Base-by-base conservation (phyloP, 345 rosid genomes). In the Excoecaria agallocha region DNA sequence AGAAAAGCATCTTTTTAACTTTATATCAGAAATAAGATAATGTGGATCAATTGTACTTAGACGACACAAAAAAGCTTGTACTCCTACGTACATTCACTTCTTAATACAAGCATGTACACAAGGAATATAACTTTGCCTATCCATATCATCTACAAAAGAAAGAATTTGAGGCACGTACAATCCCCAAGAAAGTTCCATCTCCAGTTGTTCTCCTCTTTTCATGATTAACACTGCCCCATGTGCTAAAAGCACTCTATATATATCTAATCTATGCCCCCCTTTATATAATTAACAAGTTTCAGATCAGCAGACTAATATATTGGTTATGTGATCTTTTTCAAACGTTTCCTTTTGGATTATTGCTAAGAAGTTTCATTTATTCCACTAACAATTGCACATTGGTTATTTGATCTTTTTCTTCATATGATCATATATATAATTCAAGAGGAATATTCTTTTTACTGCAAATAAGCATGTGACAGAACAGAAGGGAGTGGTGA, bases 311-410 rank as follows among this genome's bases (percentile, higher is more conserved):
- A 12, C 15, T 15, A 49, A 59, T 17, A 15, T 20, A 3, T 41
- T 8, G 24, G 58, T 9, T 19, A 52, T 38, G n/a, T n/a, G n/a
- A n/a, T 13, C 51, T n/a, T 60, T 30, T 20, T 67, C 48, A 41
- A 58, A 46, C 35, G 64, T 30, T 30, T 30, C 30, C 30, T 30
- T 30, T 37, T n/a, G n/a, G 70, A 22, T 35, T 46, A 35, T 65
- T 57, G 48, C 82, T 37, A 9, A 2, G 57, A 72, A 75, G 74
- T 70, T 76, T 66, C 76, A 12, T 71, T 49, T 30, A 61, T 46
- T 30, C 41, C 61, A 39, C 20, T 16, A 25, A 49, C 58, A 15
- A 15, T 24, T 66, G 11, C 15, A 9, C n/a, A 30, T 30, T 30
- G 1, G 30, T 30, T 30, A 30, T 30, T 1, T 30, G 2, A 30